These are phyloP conservation scores for Colletotrichum salicis DNA, from an alignment of 2,329 filamentous ascomycete species.

Conservation along the genomic window DNA sequence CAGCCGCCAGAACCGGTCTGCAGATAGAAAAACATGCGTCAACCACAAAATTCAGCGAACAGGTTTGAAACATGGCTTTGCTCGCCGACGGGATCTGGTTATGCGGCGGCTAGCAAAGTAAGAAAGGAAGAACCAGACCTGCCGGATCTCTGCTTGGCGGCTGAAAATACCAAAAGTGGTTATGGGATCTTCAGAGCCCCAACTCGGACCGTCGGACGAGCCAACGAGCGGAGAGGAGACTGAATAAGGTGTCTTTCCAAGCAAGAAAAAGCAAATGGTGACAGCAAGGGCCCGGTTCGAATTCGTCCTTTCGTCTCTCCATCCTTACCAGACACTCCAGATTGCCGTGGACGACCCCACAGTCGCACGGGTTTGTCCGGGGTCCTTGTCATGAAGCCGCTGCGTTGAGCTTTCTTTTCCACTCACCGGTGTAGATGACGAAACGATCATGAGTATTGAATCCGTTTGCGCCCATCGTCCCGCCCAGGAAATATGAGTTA, in stretches of 20 bases:
- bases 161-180: neutral
- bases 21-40: neutral
- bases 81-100: conserved; percentile 12
- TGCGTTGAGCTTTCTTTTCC: conserved; percentile 16
- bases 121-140: neutral
- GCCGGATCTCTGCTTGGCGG: neutral
- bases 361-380: neutral
- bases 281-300: conserved; percentile 22
- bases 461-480: neutral
- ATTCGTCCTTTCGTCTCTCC: conserved; percentile 3
- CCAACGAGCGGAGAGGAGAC: neutral
- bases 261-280: conserved; percentile 8
- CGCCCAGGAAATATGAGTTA: neutral
- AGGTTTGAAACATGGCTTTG: neutral
- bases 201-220: neutral
- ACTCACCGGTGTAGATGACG: conserved; percentile 10
- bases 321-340: neutral
- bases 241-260: neutral
- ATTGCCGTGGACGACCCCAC: neutral
- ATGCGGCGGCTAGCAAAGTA: conserved; percentile 1
- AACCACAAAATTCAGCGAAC: neutral
- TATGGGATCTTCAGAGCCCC: neutral
- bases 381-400: conserved; percentile 6
- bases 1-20: neutral
- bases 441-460: conserved; percentile 2